These are phyloP conservation scores for Nicotiana paniculata DNA, from an alignment of 257 asterid species.

Conservation along the genomic window DNA sequence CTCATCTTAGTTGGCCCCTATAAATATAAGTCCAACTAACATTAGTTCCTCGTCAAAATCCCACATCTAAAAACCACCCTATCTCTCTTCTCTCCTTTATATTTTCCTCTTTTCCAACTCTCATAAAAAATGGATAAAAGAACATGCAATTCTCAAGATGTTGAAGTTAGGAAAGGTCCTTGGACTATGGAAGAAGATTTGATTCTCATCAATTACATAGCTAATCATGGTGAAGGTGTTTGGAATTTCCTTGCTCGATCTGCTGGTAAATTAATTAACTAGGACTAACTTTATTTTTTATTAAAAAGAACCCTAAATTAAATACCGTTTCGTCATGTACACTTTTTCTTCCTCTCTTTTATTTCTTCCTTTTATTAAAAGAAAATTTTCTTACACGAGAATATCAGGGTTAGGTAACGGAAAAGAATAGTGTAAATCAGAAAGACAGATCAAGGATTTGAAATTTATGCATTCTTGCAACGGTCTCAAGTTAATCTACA, in stretches of 20 bases:
- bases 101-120: background rate
- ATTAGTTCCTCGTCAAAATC: conserved; percentile 31
- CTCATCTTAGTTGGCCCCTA: conserved; percentile 33
- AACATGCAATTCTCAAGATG: conserved; percentile 69
- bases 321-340: too few relatives aligned
- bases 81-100: background rate
- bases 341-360: too few relatives aligned
- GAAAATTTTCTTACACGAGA: too few relatives aligned
- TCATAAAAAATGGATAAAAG: conserved; percentile 51
- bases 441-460: too few relatives aligned
- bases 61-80: conserved; percentile 1
- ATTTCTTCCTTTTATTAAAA: too few relatives aligned
- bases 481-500: too few relatives aligned
- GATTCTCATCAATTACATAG: conserved; percentile 88
- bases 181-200: conserved; percentile 99
- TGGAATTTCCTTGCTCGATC: conserved; percentile 94
- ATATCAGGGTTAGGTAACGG: too few relatives aligned
- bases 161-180: conserved; percentile 95
- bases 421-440: too few relatives aligned
- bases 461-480: too few relatives aligned
- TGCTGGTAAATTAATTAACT: conserved; percentile 47
- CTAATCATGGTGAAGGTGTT: conserved; percentile 98
- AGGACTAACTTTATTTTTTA: too few relatives aligned
- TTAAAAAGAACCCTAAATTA: background rate
- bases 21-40: conserved; percentile 51